Base-by-base conservation (phyloP, 2,329 filamentous ascomycete genomes). In the Aspergillus calidoustus region DNA sequence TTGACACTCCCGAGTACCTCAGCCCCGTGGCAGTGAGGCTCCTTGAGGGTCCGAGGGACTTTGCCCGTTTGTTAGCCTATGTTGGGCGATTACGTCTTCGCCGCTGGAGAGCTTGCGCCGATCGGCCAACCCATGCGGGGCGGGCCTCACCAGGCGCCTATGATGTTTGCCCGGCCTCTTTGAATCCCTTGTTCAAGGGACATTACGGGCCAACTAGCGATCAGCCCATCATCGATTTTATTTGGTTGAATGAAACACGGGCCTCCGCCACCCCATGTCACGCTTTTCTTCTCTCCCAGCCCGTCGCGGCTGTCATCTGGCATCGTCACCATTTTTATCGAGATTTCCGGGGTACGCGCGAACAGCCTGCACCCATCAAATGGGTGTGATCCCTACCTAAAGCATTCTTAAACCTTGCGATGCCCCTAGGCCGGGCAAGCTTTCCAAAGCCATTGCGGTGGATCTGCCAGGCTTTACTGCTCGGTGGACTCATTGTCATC, bases 401-500 rank as follows among this genome's bases (percentile, higher is more conserved):
- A 43, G 6, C n/a, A 49, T 44, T 28, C 55, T 34, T 25, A 23
- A 9, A 19, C 48, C 31, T 46, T 52, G 47, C 47, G 15, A 57
- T 57, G 55, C 23, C 48, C 23, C n/a, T 34, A 9, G 30, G 47
- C 15, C 50, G 38, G 38, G 48, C 55, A 51, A 23, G 38, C 11
- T 52, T 57, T 19, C 28, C 44, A 4, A 48, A 48, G 11, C 55
- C 46, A 52, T 47, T 57, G 13, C 47, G 55, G 25, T 52, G 30
- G 38, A 23, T 57, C 13, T 30, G 23, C 28, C 55, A 49, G 38
- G 46, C 38, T 13, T 44, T 57, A 34, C 13, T 57, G 11, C n/a
- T 50, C 23, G 44, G 30, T 46, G 38, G 11, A 19, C 17, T 57
- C 7, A 31, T 57, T 25, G 4, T 57, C 4, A 41, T 52, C 6